phyloP scores from a whole-genome alignment of 345 rosid genomes.

The Moricandia moricandioides region DNA sequence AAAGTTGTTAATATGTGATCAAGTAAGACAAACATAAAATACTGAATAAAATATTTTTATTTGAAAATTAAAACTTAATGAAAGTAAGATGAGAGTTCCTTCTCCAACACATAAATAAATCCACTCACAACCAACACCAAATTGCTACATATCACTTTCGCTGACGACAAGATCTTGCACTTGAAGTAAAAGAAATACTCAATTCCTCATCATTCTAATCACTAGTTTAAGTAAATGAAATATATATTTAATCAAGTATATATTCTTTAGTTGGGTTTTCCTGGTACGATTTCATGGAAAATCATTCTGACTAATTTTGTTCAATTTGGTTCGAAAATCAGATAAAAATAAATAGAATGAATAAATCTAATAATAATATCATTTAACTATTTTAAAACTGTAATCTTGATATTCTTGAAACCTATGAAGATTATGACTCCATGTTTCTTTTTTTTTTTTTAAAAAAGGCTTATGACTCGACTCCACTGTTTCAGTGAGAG shows the following conservation, averaged over 20 bases:
- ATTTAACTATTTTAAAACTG: not conserved
- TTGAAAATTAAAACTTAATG: not conserved
- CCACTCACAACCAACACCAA: constrained; percentile 39
- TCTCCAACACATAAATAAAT: constrained; percentile 29
- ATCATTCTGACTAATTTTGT: not conserved
- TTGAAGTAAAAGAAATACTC: constrained; percentile 39
- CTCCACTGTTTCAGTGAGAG: not conserved
- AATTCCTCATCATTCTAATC: constrained; percentile 22
- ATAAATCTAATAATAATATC: not conserved
- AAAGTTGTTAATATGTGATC: constrained; percentile 17
- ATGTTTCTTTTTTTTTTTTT: not conserved
- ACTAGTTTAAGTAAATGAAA: not conserved
- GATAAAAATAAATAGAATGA: not conserved
- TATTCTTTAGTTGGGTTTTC: not conserved
- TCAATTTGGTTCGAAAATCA: not conserved
- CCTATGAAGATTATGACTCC: not conserved
- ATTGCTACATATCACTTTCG: constrained; percentile 30
- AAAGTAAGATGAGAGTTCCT: constrained; percentile 35
- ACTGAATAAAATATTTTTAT: not conserved
- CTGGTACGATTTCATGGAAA: not conserved
- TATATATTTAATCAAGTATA: not conserved
- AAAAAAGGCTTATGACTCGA: too few species aligned
- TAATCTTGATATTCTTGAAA: not conserved
- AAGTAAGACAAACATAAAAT: constrained; percentile 25
- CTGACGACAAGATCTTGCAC: constrained; percentile 31